Conservation (phyloP, 129 eudicot species). For the Rutidosis leptorrhynchoides region DNA sequence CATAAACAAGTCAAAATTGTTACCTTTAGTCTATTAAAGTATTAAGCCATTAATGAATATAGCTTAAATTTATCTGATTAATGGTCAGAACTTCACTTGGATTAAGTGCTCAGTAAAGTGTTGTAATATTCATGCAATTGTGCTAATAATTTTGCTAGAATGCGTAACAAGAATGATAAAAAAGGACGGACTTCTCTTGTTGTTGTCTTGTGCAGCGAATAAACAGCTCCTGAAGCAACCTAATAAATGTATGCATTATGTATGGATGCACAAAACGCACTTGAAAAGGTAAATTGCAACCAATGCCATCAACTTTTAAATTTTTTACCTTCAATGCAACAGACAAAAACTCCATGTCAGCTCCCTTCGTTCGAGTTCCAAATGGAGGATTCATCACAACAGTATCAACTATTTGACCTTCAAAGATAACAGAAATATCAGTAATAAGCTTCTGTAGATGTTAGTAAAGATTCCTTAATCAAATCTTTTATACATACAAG, state of each 20-base stretch:
- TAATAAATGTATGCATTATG: conserved; percentile 22
- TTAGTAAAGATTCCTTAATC: too few species aligned
- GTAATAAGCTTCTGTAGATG: neutral
- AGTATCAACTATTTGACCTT: conserved; percentile 73
- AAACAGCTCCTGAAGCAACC: conserved; percentile 93
- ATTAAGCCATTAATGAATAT: neutral
- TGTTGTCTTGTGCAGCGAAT: conserved; percentile 93
- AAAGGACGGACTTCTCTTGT: conserved; percentile 73
- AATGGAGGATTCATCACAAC: conserved; percentile 99
- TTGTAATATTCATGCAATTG: neutral
- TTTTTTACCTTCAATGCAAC: conserved; percentile 65
- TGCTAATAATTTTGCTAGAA: neutral
- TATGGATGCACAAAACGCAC: neutral
- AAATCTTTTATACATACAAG: neutral
- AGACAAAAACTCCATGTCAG: conserved; percentile 87
- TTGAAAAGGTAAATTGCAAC: neutral
- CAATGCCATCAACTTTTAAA: neutral
- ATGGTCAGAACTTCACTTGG: neutral
- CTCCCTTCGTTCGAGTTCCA: conserved; percentile 94
- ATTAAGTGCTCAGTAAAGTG: neutral
- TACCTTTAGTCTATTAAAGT: neutral
- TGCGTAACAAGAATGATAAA: neutral
- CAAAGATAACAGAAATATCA: conserved; percentile 16
- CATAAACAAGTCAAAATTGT: neutral
- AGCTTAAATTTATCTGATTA: neutral